phyloP scores from a whole-genome alignment of 345 rosid genomes.

The Geranium rotundifolium region DNA sequence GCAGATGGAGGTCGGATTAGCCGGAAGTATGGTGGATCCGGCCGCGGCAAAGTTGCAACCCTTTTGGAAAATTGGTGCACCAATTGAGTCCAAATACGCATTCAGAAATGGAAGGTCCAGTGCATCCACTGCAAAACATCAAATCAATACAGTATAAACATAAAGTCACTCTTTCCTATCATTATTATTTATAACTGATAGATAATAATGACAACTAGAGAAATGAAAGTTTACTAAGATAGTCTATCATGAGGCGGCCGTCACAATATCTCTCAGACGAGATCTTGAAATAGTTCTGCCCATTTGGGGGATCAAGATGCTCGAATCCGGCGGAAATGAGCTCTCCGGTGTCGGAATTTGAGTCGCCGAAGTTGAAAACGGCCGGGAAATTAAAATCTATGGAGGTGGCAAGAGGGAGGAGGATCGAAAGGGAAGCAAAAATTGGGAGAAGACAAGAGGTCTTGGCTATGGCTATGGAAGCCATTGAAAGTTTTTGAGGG shows the following conservation, averaged over 20 bases:
- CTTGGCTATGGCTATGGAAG: conserved; percentile 3
- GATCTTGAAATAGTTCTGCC: conserved; percentile 42
- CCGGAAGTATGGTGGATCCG: conserved; percentile 66
- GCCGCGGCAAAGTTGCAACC: conserved; percentile 96
- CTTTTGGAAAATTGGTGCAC: conserved; percentile 60
- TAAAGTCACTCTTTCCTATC: background rate
- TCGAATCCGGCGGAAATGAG: conserved; percentile 66
- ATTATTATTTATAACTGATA: conserved; percentile 3
- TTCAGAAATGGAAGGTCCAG: conserved; percentile 86
- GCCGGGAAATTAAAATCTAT: conserved; percentile 46
- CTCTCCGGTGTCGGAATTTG: conserved; percentile 82
- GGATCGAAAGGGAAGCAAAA: conserved; percentile 19
- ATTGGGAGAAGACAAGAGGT: conserved; percentile 16
- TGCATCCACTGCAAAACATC: conserved; percentile 58
- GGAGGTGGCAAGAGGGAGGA: conserved; percentile 28
- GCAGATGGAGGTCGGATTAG: conserved; percentile 57
- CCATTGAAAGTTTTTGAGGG: background rate
- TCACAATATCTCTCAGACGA: conserved; percentile 84
- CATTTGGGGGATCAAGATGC: conserved; percentile 51
- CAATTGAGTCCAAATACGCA: conserved; percentile 78
- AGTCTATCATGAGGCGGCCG: conserved; percentile 71
- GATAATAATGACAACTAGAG: background rate
- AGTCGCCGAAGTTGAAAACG: conserved; percentile 85
- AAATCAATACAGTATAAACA: background rate
- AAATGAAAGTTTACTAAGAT: conserved; percentile 40